Percentiles rank a stretch among this genome's conserved stretches.
Evolutionary conservation across 176 grass and related monocot genomes (phyloP).

Genomic region (Cenchrus americanus): DNA sequence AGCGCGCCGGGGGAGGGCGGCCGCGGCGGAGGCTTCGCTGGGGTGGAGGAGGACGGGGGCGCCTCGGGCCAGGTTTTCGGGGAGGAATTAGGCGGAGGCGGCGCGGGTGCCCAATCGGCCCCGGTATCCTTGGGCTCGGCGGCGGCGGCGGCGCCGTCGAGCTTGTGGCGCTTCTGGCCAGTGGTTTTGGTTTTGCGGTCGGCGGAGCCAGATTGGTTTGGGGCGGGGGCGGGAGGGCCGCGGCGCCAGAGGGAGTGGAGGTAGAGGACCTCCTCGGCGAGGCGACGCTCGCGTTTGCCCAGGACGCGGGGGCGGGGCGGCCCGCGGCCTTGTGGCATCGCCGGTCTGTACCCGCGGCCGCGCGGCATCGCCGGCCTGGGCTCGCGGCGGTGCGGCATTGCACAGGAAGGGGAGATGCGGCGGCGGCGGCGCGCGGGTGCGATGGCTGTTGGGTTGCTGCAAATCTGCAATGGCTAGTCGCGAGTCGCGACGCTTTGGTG

Average conservation of each 20-base stretch:
- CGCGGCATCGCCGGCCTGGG: too few relatives aligned
- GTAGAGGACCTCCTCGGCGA: conserved; percentile 61
- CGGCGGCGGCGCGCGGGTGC: neutral
- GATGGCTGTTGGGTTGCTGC: neutral
- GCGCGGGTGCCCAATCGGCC: conserved; percentile 22
- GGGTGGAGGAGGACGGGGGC: neutral
- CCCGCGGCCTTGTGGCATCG: neutral
- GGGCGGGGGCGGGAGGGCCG: conserved; percentile 27
- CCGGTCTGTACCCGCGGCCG: too few relatives aligned
- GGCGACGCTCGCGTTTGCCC: conserved; percentile 22
- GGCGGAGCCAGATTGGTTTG: neutral
- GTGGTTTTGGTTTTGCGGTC: neutral
- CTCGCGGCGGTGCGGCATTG: too few relatives aligned
- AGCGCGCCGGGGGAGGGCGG: neutral
- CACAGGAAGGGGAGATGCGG: neutral
- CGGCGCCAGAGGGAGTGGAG: conserved; percentile 77
- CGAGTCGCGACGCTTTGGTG: neutral
- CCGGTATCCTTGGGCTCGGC: neutral
- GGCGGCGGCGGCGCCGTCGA: neutral
- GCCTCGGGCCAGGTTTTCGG: conserved; percentile 4
- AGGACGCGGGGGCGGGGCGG: neutral
- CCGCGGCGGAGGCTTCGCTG: neutral
- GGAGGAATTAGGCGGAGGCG: conserved; percentile 17
- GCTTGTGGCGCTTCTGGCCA: conserved; percentile 1
- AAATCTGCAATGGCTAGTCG: neutral